Conservation (phyloP, 2,329 filamentous ascomycete genomes). For the Cladosporium sp. region DNA sequence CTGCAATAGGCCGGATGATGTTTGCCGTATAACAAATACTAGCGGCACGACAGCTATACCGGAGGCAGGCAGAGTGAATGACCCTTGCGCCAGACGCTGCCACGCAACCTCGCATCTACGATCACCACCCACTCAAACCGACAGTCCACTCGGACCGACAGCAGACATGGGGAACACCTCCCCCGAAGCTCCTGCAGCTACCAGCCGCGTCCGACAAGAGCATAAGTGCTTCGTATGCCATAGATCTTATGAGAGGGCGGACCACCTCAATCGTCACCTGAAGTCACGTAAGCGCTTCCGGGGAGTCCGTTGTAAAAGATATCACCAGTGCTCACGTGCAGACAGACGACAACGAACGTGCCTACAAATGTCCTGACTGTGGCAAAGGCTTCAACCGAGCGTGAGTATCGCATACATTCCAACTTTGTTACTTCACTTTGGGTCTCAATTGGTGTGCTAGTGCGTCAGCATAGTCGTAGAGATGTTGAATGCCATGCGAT, state of each 20-base stretch:
- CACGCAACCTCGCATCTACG: not conserved
- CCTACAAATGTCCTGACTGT: conserved; percentile 22
- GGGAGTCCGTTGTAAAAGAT: not conserved
- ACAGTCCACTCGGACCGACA: conserved; percentile 1
- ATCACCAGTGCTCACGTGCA: not conserved
- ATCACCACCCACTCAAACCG: not conserved
- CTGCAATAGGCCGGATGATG: not conserved
- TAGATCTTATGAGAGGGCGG: conserved; percentile 23
- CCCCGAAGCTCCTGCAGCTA: not conserved
- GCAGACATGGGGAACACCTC: not conserved
- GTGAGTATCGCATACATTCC: not conserved
- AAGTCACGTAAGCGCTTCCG: conserved; percentile 17
- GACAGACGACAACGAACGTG: conserved; percentile 23
- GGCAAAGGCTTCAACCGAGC: conserved; percentile 28
- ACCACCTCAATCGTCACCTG: conserved; percentile 24
- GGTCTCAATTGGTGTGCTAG: no score
- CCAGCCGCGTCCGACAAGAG: conserved; percentile 5
- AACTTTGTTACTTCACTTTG: no score
- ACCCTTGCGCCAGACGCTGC: not conserved
- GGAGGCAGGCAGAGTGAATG: not conserved
- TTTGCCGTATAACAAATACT: no score
- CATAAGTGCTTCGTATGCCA: conserved; percentile 24
- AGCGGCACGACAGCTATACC: not conserved
- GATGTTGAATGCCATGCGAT: not conserved
- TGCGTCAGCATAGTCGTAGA: no score